Percentiles rank a stretch among this genome's conserved stretches.
Conservation (phyloP, 208 protist genomes). For the Trypanosoma brucei region DNA sequence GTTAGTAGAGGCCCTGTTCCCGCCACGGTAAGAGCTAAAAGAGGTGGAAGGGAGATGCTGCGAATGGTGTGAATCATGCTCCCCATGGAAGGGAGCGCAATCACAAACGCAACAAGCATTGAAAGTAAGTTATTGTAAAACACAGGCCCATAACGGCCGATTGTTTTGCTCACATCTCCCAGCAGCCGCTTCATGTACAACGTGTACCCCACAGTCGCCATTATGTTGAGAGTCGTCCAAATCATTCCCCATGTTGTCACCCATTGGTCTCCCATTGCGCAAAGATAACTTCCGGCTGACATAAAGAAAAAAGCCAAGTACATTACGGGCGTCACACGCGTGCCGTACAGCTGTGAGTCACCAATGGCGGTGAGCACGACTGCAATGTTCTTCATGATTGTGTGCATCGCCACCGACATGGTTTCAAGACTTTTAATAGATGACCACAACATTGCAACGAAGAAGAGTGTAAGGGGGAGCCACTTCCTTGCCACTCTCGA, state of each 20-base stretch:
- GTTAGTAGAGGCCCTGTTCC: conserved; percentile 71
- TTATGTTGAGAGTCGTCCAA: conserved; percentile 81
- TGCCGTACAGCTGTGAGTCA: conserved; percentile 65
- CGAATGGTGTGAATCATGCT: conserved; percentile 14
- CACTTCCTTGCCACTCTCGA: conserved; percentile 42
- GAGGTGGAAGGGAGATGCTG: conserved; percentile 10
- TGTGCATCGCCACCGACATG: conserved; percentile 86
- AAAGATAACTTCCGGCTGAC: conserved; percentile 19
- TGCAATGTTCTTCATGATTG: conserved; percentile 80
- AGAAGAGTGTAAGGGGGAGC: conserved; percentile 71
- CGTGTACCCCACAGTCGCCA: conserved; percentile 68
- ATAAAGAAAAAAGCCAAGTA: conserved; percentile 26
- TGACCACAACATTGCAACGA: conserved; percentile 80
- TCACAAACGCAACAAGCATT: conserved; percentile 57
- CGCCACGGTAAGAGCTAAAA: conserved; percentile 40
- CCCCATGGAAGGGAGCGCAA: conserved; percentile 7
- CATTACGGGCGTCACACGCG: conserved; percentile 42
- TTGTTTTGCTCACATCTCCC: conserved; percentile 36
- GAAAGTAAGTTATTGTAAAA: conserved; percentile 89
- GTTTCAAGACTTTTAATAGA: conserved; percentile 77
- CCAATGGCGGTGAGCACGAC: conserved; percentile 77
- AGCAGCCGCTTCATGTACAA: conserved; percentile 83
- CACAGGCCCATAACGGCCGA: conserved; percentile 77
- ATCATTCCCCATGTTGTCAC: conserved; percentile 69
- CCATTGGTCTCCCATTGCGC: conserved; percentile 57